These are phyloP conservation scores for Rhododendron molle DNA, from an alignment of 148 eudicot genomes.

Conservation along the genomic window DNA sequence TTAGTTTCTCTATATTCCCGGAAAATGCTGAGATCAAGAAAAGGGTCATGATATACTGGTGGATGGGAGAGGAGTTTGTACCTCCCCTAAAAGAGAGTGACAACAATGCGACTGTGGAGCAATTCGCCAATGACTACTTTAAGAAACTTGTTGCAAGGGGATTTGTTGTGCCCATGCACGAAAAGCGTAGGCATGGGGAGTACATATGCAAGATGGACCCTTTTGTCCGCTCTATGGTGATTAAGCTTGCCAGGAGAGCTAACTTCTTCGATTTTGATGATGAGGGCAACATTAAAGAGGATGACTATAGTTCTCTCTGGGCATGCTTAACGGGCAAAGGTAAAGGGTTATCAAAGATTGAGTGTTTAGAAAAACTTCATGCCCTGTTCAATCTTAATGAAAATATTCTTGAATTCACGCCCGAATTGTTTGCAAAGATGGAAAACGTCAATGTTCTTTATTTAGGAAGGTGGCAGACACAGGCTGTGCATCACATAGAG, in stretches of 20 bases:
- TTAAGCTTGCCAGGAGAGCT: slow-evolving; percentile 15
- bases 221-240: slow-evolving; percentile 19
- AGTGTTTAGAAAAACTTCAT: slow-evolving; percentile 15
- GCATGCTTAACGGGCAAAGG: slow-evolving; percentile 15
- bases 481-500: slow-evolving; percentile 34
- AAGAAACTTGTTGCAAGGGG: slow-evolving; percentile 15
- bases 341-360: neutral
- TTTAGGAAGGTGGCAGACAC: slow-evolving; percentile 48
- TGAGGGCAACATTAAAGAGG: neutral
- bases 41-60: slow-evolving; percentile 36
- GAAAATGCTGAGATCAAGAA: slow-evolving; percentile 20
- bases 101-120: neutral
- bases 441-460: slow-evolving; percentile 31
- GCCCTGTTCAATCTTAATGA: slow-evolving; percentile 34
- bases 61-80: slow-evolving; percentile 41
- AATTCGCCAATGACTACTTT: slow-evolving; percentile 20
- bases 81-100: neutral
- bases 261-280: slow-evolving; percentile 27
- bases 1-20: slow-evolving; percentile 26
- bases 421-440: slow-evolving; percentile 37
- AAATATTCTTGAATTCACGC: slow-evolving; percentile 21
- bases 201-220: slow-evolving; percentile 27
- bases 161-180: slow-evolving; percentile 15
- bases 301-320: slow-evolving; percentile 7
- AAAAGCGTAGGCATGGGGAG: slow-evolving; percentile 11